Evolutionary conservation across 768 basidiomycete genomes (phyloP).

Genomic region (Suillus spraguei): DNA sequence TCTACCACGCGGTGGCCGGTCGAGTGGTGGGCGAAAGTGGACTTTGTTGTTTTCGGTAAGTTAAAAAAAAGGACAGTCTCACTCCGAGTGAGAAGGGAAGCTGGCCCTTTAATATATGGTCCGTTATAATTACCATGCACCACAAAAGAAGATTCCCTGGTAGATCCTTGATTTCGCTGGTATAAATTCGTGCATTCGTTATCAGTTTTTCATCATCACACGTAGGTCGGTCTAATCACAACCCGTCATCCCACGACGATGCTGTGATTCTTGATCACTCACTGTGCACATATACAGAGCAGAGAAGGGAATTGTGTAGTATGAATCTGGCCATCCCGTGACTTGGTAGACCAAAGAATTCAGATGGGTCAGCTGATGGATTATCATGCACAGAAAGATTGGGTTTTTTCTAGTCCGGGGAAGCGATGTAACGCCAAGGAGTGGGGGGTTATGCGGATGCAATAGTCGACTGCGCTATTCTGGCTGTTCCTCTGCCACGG

Average conservation of each 20-base stretch:
- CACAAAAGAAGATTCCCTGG: background rate
- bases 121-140: no score
- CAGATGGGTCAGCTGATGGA: background rate
- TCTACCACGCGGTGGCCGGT: background rate
- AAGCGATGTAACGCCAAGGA: background rate
- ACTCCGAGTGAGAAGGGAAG: background rate
- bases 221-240: background rate
- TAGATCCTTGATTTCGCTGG: background rate
- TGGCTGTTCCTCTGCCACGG: background rate
- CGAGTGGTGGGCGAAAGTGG: background rate
- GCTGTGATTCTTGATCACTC: background rate
- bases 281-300: background rate
- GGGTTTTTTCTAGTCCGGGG: background rate
- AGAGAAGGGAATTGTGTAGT: background rate
- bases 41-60: background rate
- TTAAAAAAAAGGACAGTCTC: background rate
- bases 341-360: background rate
- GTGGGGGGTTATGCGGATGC: background rate
- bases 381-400: background rate
- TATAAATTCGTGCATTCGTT: background rate
- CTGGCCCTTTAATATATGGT: background rate
- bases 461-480: background rate
- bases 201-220: slow-evolving; percentile 4
- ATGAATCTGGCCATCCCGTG: background rate
- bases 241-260: background rate